Evolutionary conservation across 176 grass and related monocot species (phyloP).

Genomic region (Aegilops tauschii): DNA sequence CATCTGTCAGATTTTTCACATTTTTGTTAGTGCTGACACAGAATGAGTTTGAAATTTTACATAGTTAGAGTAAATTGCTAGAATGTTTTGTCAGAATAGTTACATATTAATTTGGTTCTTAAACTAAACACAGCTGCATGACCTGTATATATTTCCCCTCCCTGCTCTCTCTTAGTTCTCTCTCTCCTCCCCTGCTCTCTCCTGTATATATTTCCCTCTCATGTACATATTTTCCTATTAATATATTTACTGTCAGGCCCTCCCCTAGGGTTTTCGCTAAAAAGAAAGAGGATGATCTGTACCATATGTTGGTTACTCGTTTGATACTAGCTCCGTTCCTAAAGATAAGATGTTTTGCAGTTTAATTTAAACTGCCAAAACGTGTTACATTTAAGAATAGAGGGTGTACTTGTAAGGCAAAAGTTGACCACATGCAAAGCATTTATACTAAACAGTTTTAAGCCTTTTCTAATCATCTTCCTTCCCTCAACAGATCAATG

Average conservation of each 20-base stretch:
- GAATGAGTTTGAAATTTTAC: neutral
- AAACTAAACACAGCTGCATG: neutral
- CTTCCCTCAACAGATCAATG: slow-evolving; percentile 39
- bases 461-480: neutral
- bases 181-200: too few relatives aligned
- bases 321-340: neutral
- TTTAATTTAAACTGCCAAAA: too few relatives aligned
- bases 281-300: neutral
- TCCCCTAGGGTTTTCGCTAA: too few relatives aligned
- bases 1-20: neutral
- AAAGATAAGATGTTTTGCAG: too few relatives aligned
- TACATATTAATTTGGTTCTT: neutral
- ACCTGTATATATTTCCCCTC: too few relatives aligned
- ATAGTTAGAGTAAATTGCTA: neutral
- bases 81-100: neutral
- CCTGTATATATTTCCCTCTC: too few relatives aligned
- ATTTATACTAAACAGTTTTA: neutral
- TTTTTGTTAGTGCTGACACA: neutral
- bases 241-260: too few relatives aligned
- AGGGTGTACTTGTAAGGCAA: neutral
- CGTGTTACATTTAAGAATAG: too few relatives aligned
- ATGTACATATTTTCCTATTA: too few relatives aligned
- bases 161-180: too few relatives aligned
- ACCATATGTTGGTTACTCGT: neutral
- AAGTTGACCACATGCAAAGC: neutral